A percentile compares a stretch with the other conserved stretches of the same genome.
Conservation (phyloP, 1,284 basidiomycete species). For the Cryptococcus deneoformans region DNA sequence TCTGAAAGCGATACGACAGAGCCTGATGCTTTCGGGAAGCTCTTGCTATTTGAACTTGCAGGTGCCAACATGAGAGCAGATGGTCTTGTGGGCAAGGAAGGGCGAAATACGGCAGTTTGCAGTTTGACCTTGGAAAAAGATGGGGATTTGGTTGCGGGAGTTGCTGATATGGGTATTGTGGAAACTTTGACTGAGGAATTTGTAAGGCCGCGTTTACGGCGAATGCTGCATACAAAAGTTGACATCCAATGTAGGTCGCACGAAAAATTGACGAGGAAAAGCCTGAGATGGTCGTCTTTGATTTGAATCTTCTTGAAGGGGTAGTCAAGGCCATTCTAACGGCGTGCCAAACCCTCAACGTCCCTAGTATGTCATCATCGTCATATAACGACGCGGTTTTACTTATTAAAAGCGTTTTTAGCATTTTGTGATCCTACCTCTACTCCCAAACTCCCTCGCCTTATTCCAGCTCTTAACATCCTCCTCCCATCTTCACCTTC, state of each 20-base stretch:
- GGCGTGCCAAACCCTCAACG: slow-evolving; percentile 50
- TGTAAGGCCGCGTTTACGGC: slow-evolving; percentile 47
- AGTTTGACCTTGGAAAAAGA: slow-evolving; percentile 72
- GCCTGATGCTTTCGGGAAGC: slow-evolving; percentile 63
- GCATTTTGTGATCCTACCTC: slow-evolving; percentile 75
- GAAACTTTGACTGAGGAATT: slow-evolving; percentile 54
- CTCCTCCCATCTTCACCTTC: slow-evolving; percentile 28
- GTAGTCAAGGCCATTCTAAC: slow-evolving; percentile 58
- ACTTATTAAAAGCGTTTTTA: slow-evolving; percentile 11
- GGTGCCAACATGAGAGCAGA: slow-evolving; percentile 74
- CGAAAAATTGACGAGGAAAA: slow-evolving; percentile 22
- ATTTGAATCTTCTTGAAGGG: slow-evolving; percentile 69
- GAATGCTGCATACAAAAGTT: background rate
- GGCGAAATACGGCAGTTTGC: slow-evolving; percentile 45
- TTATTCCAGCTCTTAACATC: slow-evolving; percentile 63
- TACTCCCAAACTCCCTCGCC: slow-evolving; percentile 66
- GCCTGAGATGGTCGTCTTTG: slow-evolving; percentile 70
- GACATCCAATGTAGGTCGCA: slow-evolving; percentile 9
- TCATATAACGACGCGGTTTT: background rate
- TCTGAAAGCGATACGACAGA: slow-evolving; percentile 50
- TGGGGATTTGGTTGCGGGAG: slow-evolving; percentile 74
- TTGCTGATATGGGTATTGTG: slow-evolving; percentile 87
- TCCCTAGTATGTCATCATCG: slow-evolving; percentile 55
- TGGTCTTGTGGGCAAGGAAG: slow-evolving; percentile 59
- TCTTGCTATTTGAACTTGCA: slow-evolving; percentile 60